Evolutionary conservation across 176 grass and related monocot species (phyloP).

Genomic region (Aegilops umbellulata): DNA sequence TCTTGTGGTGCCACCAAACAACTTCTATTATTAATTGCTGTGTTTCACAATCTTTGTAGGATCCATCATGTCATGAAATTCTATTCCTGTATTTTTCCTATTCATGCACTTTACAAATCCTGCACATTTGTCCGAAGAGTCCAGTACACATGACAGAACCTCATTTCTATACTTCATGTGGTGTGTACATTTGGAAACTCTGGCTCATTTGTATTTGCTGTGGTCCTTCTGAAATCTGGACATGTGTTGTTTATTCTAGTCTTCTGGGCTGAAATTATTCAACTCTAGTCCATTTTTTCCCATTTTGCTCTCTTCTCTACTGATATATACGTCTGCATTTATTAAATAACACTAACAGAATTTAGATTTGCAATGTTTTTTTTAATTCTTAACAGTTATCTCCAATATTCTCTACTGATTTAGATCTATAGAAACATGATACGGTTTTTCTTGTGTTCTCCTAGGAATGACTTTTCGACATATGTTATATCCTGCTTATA

Average conservation of each 20-base stretch:
- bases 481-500: slow-evolving; percentile 91
- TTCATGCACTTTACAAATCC: neutral
- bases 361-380: neutral
- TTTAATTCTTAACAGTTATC: neutral
- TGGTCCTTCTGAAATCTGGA: neutral
- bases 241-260: neutral
- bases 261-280: neutral
- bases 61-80: neutral
- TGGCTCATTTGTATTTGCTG: neutral
- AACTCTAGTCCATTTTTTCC: neutral
- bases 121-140: neutral
- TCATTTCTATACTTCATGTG: neutral
- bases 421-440: slow-evolving; percentile 14
- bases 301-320: neutral
- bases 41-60: neutral
- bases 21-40: neutral
- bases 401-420: neutral
- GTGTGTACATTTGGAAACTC: neutral
- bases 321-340: neutral
- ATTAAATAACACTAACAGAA: slow-evolving; percentile 6
- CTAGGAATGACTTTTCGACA: slow-evolving; percentile 91
- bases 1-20: neutral
- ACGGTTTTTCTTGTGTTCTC: slow-evolving; percentile 3
- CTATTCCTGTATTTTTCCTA: neutral
- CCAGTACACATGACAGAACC: neutral